Percentiles rank a stretch among this genome's conserved stretches.
Conservation (phyloP, 1,284 basidiomycete species). For the Cryptococcus depauperatus region DNA sequence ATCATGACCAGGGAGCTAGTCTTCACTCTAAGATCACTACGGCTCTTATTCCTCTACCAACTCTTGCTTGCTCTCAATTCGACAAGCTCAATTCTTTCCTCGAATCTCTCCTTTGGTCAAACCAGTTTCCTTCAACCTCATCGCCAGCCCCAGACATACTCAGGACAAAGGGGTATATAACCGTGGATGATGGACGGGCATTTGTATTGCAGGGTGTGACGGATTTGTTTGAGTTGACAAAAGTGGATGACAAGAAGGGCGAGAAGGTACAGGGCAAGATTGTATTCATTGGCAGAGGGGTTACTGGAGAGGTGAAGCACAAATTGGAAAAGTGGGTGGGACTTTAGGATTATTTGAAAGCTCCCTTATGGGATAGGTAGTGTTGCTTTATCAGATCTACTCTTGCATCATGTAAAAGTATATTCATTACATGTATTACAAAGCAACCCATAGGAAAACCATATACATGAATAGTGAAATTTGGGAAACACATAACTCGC, state of each 20-base stretch:
- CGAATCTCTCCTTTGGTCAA: slow-evolving; percentile 69
- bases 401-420: too few relatives aligned
- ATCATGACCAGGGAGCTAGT: slow-evolving; percentile 21
- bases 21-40: slow-evolving; percentile 53
- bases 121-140: slow-evolving; percentile 1
- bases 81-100: slow-evolving; percentile 64
- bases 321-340: slow-evolving; percentile 8
- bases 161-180: slow-evolving; percentile 73
- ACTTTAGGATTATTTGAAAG: slow-evolving; percentile 3
- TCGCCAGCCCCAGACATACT: slow-evolving; percentile 54
- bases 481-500: too few relatives aligned
- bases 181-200: slow-evolving; percentile 50
- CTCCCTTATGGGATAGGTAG: too few relatives aligned
- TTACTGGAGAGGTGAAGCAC: slow-evolving; percentile 42
- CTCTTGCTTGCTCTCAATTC: slow-evolving; percentile 43
- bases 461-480: too few relatives aligned
- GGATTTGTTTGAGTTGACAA: slow-evolving; percentile 69
- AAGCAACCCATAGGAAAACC: too few relatives aligned
- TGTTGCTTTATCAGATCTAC: too few relatives aligned
- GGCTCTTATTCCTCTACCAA: slow-evolving; percentile 57
- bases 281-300: slow-evolving; percentile 76
- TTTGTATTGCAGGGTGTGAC: slow-evolving; percentile 78
- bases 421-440: too few relatives aligned
- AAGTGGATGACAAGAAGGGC: slow-evolving; percentile 45
- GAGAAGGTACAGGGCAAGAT: slow-evolving; percentile 55